These are phyloP conservation scores for Nakaseomyces bracarensis DNA, from an alignment of 1,139 yeast species.

Conservation along the genomic window DNA sequence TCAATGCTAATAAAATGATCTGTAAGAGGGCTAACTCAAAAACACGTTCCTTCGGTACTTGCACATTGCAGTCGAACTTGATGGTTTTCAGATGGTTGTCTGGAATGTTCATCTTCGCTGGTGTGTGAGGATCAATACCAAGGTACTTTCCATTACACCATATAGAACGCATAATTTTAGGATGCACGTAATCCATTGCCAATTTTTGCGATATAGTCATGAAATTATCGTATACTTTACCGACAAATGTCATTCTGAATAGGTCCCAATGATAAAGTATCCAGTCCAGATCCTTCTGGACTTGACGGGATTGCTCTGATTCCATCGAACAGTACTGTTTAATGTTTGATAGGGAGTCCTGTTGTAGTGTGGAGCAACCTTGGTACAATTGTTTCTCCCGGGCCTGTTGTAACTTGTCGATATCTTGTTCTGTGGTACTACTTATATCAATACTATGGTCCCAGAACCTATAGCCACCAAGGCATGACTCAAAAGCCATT, in stretches of 20 bases:
- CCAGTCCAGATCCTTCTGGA: conserved; percentile 27
- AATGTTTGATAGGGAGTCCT: conserved; percentile 20
- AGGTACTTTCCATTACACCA: conserved; percentile 30
- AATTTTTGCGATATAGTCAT: conserved; percentile 30
- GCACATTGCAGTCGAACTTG: conserved; percentile 18
- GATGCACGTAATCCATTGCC: conserved; percentile 29
- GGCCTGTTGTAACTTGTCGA: conserved; percentile 23
- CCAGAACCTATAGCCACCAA: conserved; percentile 32
- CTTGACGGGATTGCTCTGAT: conserved; percentile 21
- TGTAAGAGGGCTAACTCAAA: conserved; percentile 27
- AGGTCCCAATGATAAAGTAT: conserved; percentile 21
- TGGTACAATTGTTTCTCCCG: conserved; percentile 28
- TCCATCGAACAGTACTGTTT: conserved; percentile 21
- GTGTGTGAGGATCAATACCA: conserved; percentile 22
- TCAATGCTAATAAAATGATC: conserved; percentile 22
- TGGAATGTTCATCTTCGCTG: conserved; percentile 15
- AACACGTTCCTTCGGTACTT: conserved; percentile 23
- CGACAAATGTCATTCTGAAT: conserved; percentile 25
- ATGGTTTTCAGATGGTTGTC: conserved; percentile 22
- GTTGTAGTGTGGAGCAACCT: conserved; percentile 24
- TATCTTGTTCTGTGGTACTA: conserved; percentile 13
- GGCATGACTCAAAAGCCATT: conserved; percentile 26
- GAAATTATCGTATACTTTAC: conserved; percentile 30
- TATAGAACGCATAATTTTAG: conserved; percentile 27
- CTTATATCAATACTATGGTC: conserved; percentile 26